These are phyloP conservation scores for Pythium angustatum DNA, from an alignment of 352 stramenopile species.

Conservation along the genomic window DNA sequence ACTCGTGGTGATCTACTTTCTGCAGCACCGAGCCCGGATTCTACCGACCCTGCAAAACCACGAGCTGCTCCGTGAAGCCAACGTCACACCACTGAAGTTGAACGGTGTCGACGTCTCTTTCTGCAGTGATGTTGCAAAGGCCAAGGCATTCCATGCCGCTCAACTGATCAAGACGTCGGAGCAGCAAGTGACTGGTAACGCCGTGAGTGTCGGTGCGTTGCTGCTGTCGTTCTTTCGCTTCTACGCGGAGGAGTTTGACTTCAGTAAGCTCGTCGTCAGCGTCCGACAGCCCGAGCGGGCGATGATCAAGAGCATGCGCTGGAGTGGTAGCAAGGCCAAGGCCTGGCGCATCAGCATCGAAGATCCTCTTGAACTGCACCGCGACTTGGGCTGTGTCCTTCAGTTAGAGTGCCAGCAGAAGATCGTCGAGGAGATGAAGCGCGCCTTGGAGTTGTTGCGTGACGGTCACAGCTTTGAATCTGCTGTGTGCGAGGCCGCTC, in stretches of 20 bases:
- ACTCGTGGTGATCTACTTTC: slow-evolving; percentile 96
- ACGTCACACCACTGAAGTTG: slow-evolving; percentile 37
- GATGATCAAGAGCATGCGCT: slow-evolving; percentile 46
- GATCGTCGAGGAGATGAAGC: slow-evolving; percentile 66
- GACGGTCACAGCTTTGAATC: slow-evolving; percentile 53
- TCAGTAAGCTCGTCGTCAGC: slow-evolving; percentile 91
- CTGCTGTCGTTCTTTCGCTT: slow-evolving; percentile 96
- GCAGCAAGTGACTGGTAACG: background rate
- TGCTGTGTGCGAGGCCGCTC: slow-evolving; percentile 34
- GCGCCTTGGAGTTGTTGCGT: slow-evolving; percentile 50
- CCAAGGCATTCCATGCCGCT: slow-evolving; percentile 43
- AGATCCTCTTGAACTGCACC: slow-evolving; percentile 76
- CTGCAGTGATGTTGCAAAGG: slow-evolving; percentile 44
- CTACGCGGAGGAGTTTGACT: slow-evolving; percentile 97
- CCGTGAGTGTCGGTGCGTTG: slow-evolving; percentile 66
- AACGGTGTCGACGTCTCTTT: slow-evolving; percentile 79
- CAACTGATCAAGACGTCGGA: too few species aligned
- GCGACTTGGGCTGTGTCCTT: slow-evolving; percentile 81
- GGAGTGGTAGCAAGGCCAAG: slow-evolving; percentile 52
- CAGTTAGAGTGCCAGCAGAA: slow-evolving; percentile 61
- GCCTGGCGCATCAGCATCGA: slow-evolving; percentile 86
- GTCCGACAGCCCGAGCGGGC: slow-evolving; percentile 70
- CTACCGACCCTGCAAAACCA: slow-evolving; percentile 95
- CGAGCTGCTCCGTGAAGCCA: slow-evolving; percentile 41
- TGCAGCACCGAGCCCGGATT: slow-evolving; percentile 84